Base-by-base conservation (phyloP, 1,139 yeast species). In the Yamadazyma buinensis region DNA sequence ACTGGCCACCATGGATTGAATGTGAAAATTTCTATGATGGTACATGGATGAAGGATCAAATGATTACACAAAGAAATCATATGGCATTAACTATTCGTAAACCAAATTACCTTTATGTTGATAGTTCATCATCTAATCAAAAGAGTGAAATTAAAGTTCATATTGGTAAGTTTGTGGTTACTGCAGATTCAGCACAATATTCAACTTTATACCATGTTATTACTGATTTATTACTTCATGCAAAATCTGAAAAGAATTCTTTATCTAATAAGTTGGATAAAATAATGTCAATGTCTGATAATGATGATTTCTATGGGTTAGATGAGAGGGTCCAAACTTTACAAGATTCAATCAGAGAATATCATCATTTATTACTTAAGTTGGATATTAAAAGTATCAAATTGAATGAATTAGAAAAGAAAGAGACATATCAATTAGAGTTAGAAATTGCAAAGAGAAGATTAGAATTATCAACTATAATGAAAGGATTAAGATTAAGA, bases 1-100 rank as follows among this genome's bases (percentile, higher is more conserved):
- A 47, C 29, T 86, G 96, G 96, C 92, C 95, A 1, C 95, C 95
- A 1, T 83, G 92, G 87, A 57, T 87, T 23, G 85, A 83, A 39
- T 49, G 55, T 33, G 97, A 90, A 53, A 70, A 83, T 40, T 80
- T 88, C 44, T 84, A 84, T 49, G 84, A 84, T 36, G 72, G 79
- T n/a, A 55, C 70, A 0, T 67, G 81, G 48, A 58, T 82, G 31
- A 60, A 66, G 26, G 62, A 70, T 20, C 75, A 80, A 36, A 67
- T 82, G 39, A 73, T 88, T 19, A 70, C 83, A 27, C 80, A 81
- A 38, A 72, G 75, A 37, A 72, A 84, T 2, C 72, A 92, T 0
- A 69, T 79, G 44, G 81, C 80, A 0, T 49, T 84, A 15, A 66
- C 85, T 1, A 72, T 69, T 44, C 82, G 76, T 42, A 73, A 72